These are phyloP conservation scores for Arthroderma uncinatum DNA, from an alignment of 2,329 filamentous ascomycete species.

Conservation along the genomic window DNA sequence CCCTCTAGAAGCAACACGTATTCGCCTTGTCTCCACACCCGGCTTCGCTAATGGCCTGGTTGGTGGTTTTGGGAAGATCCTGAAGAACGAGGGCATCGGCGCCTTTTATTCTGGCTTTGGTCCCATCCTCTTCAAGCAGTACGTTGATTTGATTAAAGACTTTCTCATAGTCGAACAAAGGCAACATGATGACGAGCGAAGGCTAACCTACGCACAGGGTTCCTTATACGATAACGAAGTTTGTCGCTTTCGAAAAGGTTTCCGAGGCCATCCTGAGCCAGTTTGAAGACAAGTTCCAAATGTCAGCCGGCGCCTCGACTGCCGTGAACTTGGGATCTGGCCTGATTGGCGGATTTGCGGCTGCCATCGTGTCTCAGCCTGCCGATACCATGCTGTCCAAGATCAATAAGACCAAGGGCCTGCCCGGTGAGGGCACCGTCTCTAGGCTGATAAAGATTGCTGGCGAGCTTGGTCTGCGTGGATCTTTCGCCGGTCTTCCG, in stretches of 20 bases:
- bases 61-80: constrained; percentile 70
- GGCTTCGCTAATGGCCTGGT: constrained; percentile 72
- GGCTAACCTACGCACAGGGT: constrained; percentile 44
- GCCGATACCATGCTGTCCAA: constrained; percentile 90
- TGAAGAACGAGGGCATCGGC: constrained; percentile 68
- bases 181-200: not conserved
- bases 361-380: constrained; percentile 76
- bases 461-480: constrained; percentile 69
- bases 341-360: constrained; percentile 76
- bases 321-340: constrained; percentile 74
- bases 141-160: constrained; percentile 25
- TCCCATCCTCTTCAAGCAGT: constrained; percentile 75
- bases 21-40: constrained; percentile 81
- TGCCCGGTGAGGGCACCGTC: constrained; percentile 72
- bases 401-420: constrained; percentile 90
- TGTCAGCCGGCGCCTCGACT: constrained; percentile 61
- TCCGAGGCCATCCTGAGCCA: constrained; percentile 58
- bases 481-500: constrained; percentile 70
- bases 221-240: constrained; percentile 91
- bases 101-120: constrained; percentile 90
- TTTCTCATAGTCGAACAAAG: not conserved
- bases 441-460: constrained; percentile 77
- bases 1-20: constrained; percentile 86
- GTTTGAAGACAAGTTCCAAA: constrained; percentile 55
- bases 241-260: constrained; percentile 87